phyloP scores from a whole-genome alignment of 495 filamentous ascomycete species.

The Immersiella caudata region DNA sequence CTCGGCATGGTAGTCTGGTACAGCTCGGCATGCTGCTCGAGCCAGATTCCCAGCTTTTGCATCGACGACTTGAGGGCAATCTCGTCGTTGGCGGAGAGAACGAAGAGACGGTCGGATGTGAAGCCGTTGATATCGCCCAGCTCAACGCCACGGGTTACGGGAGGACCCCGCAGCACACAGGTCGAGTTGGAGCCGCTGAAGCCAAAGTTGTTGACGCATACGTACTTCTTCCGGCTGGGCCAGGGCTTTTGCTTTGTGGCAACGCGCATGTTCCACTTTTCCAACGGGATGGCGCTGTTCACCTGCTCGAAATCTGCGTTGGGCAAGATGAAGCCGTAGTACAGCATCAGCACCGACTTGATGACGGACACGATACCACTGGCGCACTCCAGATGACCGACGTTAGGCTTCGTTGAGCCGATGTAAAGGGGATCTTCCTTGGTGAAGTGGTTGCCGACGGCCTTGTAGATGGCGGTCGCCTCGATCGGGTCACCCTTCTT shows the following conservation, averaged over 20 bases:
- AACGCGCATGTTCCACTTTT: conserved; percentile 46
- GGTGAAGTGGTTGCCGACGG: conserved; percentile 42
- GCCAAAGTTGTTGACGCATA: conserved; percentile 54
- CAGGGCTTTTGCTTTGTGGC: conserved; percentile 33
- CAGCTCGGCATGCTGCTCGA: conserved; percentile 55
- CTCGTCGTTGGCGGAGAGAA: conserved; percentile 55
- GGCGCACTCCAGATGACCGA: conserved; percentile 62
- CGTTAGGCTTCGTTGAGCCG: conserved; percentile 62
- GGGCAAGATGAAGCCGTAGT: conserved; percentile 56
- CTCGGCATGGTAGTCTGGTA: conserved; percentile 51
- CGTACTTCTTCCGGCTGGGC: conserved; percentile 44
- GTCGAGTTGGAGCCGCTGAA: conserved; percentile 50
- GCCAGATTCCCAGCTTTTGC: conserved; percentile 49
- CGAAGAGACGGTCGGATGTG: conserved; percentile 46
- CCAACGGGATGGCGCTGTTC: conserved; percentile 50
- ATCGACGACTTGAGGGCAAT: conserved; percentile 40
- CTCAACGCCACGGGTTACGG: conserved; percentile 36
- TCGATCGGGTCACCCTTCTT: conserved; percentile 65
- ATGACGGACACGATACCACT: conserved; percentile 61
- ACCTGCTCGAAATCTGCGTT: conserved; percentile 53
- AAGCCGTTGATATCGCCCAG: conserved; percentile 39
- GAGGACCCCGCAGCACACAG: conserved; percentile 42
- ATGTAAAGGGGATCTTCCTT: conserved; percentile 51
- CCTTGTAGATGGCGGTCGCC: conserved; percentile 55
- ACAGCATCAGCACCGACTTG: conserved; percentile 61